These are phyloP conservation scores for Tricholoma sp. DNA, from an alignment of 768 basidiomycete genomes.

Conservation along the genomic window DNA sequence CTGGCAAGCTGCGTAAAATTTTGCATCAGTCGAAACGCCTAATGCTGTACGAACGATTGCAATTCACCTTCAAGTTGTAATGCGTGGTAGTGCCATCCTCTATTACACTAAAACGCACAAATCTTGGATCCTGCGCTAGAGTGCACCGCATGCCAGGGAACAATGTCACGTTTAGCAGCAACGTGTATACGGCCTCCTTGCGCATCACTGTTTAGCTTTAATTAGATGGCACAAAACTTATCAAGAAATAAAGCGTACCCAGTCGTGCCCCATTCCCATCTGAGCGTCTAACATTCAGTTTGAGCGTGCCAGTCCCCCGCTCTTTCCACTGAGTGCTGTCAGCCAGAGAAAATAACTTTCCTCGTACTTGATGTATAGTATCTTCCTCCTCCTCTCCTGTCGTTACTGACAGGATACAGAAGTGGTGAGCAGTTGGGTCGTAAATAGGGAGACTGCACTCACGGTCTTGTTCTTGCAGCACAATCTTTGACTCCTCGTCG, in stretches of 20 bases:
- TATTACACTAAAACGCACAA: constrained; percentile 70
- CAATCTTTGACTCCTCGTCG: constrained; percentile 47
- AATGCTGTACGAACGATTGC: neutral
- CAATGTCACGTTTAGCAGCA: constrained; percentile 69
- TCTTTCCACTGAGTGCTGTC: constrained; percentile 71
- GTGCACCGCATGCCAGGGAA: constrained; percentile 75
- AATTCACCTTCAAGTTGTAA: constrained; percentile 69
- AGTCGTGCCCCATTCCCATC: constrained; percentile 70
- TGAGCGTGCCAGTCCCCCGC: constrained; percentile 66
- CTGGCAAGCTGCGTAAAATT: constrained; percentile 46
- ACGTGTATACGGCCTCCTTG: constrained; percentile 75
- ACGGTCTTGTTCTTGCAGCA: constrained; percentile 68
- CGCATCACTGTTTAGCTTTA: constrained; percentile 59
- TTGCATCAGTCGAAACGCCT: neutral
- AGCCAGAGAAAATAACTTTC: constrained; percentile 64
- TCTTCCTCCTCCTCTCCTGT: constrained; percentile 85
- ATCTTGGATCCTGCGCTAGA: constrained; percentile 73
- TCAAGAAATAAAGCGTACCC: constrained; percentile 34
- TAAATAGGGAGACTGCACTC: constrained; percentile 15
- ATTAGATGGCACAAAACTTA: neutral
- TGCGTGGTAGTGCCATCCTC: constrained; percentile 56
- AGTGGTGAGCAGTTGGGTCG: neutral
- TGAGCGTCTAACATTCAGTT: constrained; percentile 57
- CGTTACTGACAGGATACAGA: constrained; percentile 37
- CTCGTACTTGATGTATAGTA: constrained; percentile 69